phyloP scores from a whole-genome alignment of 768 basidiomycete species.

The Grammothele lineata region DNA sequence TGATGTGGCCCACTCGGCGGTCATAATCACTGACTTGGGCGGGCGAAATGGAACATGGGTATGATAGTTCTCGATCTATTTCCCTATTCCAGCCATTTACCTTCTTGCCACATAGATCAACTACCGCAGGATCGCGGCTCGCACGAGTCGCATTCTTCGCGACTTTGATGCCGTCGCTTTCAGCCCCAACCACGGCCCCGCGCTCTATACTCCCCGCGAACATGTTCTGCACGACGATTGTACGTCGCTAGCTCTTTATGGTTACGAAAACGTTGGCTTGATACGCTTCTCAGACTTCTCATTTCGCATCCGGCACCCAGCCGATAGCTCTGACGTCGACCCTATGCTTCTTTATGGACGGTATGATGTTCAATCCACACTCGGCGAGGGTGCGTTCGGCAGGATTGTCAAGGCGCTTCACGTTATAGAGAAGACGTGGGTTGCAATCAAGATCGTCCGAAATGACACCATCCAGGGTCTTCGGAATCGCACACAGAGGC shows the following conservation, averaged over 20 bases:
- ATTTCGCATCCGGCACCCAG: slow-evolving; percentile 29
- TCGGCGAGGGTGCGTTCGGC: slow-evolving; percentile 86
- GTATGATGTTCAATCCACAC: slow-evolving; percentile 60
- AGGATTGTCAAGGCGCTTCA: slow-evolving; percentile 76
- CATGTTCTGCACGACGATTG: too few relatives aligned
- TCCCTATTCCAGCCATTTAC: slow-evolving; percentile 29
- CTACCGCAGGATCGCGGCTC: neutral
- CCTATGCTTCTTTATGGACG: slow-evolving; percentile 45
- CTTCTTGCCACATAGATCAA: neutral
- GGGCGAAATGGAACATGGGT: slow-evolving; percentile 39
- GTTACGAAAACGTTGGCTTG: neutral
- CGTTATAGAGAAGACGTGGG: slow-evolving; percentile 59
- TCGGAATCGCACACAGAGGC: slow-evolving; percentile 36
- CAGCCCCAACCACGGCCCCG: slow-evolving; percentile 50
- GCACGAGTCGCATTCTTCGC: neutral
- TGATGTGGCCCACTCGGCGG: slow-evolving; percentile 32
- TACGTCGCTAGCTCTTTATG: too few relatives aligned
- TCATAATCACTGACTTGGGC: slow-evolving; percentile 23
- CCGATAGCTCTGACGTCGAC: slow-evolving; percentile 35
- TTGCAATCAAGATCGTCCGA: slow-evolving; percentile 80
- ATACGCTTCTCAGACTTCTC: slow-evolving; percentile 31
- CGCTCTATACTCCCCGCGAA: slow-evolving; percentile 37
- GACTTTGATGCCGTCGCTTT: neutral
- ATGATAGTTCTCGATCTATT: neutral
- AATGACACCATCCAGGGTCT: slow-evolving; percentile 31